Evolutionary conservation across 2,329 filamentous ascomycete genomes (phyloP), one percentile per base, ranked within the genome.

Genomic region (Sporothrix humicola): DNA sequence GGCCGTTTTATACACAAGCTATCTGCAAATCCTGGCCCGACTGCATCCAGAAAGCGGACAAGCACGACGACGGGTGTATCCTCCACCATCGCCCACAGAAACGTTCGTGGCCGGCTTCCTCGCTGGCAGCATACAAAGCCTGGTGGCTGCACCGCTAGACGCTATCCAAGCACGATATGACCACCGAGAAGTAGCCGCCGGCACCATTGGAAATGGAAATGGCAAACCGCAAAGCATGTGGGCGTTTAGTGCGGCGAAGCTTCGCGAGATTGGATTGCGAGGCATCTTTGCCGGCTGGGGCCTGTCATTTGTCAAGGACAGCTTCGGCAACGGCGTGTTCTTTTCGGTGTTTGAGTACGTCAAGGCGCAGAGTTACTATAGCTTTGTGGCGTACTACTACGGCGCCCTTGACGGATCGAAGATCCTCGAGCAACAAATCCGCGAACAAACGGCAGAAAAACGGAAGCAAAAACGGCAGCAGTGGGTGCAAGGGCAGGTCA

Each of bases 331-430:
- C 71, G 92, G 90, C 50, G 81, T 92, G 20, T 93, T 93, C 85
- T 95, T 95, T 81, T 88, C 87, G 77, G 88, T 88, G 0, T 94
- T 95, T 76, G 92, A 95, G 81, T 92, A 89, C 66, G 83, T 94
- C 78, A 94, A 94, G 80, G 90, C 89, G 12, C 92, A 94, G 79
- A 86, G 86, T 13, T 92, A 93, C 81, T 93, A 93, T 81, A 84
- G 83, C 61, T 94, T 92, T 78, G 88, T 94, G 46, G 88, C 87
- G 15, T 90, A 88, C 83, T 93, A 90, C 79, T 94, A 94, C 77
- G 88, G 90, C 42, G 86, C 85, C 0, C 80, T 89, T 31, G 85
- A 84, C 42, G 83, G 85, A 56, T 85, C 88, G 48, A 84, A 84
- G 13, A 82, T 90, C 70, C 69, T 76, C 1, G 74, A 66, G 9